Evolutionary conservation across 805 yeast genomes (phyloP), one percentile per base, ranked within the genome.

Genomic region (Komagataella phaffii): DNA sequence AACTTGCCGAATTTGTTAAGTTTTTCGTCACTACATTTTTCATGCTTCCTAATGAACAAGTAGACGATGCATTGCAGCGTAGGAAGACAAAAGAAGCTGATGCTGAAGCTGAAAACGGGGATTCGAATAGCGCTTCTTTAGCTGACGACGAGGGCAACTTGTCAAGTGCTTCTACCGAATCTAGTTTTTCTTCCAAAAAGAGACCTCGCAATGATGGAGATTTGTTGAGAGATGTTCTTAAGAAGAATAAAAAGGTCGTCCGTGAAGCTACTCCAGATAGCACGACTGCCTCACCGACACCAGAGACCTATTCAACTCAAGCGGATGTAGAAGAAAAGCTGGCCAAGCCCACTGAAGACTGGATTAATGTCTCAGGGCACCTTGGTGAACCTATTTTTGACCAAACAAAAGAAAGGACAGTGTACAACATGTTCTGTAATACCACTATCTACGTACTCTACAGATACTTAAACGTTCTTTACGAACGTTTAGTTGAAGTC

Each of bases 401-500:
- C 14, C 50, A 49, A 14, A 50, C 52, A 40, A 43, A 54, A 56
- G 55, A 53, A 52, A 76, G 90, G 59, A 71, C 70, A 30, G 77
- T 73, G 49, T 88, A 70, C 71, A 90, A 89, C 64, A 65, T 90
- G 59, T 93, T 91, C 72, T 88, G 87, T 55, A 90, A 91, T 66
- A 83, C 96, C 3, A 82, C 90, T 53, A 78, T 90, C 44, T 93
- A 93, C 62, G 86, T 89, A 40, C 89, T 93, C 59, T 79, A 89
- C 77, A 86, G 99, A 58, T 85, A 85, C 58, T 71, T 90, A 63
- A 81, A 87, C 56, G 85, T 88, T 2, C 67, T 93, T 19, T 91
- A 88, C 64, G 85, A 80, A 60, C 79, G 99, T 59, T 71, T 93
- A 53, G 68, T 70, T 21, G 96, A 89, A 60, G 80, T 90, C 51